Evolutionary conservation across 176 grass and related monocot genomes (phyloP), one percentile per base, ranked within the genome.

Genomic region (Elymus sibiricus): DNA sequence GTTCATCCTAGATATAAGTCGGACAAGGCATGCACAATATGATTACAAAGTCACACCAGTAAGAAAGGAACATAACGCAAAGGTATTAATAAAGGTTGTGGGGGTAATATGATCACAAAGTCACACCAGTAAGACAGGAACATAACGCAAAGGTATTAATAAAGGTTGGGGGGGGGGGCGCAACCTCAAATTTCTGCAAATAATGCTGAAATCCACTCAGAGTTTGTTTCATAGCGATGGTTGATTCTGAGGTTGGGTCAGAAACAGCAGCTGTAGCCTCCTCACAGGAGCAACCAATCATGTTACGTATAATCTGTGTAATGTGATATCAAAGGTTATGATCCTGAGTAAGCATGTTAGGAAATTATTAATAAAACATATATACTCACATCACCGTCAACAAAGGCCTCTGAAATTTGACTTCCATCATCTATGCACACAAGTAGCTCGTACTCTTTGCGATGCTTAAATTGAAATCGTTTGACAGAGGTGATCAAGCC

Each of bases 381-480:
- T 76, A 47, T 59, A 81, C 92, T 91, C 28, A 98, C 95, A 82
- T 87, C 77, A 88, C 76, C 37, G 77, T 95, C 90, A 87, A 98
- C 64, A 69, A 83, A 59, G 76, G 94, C 85, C 83, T 88, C 87
- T 56, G 91, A 93, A 89, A 98, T 98, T 40, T 87, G 90, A 85
- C 95, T 98, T 14, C 95, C 93, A 85, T 98, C 95, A 86, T 95
- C 95, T n/a, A 98, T 85, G 69, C 90, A 93, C 44, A 91, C 89
- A 61, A 74, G 32, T 67, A 98, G 95, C 58, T 98, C 91, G 64
- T 90, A 98, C 77, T 82, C 76, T 3, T 69, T 86, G 64, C 84
- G 15, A 56, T 70, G 44, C 86, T 64, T 91, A 70, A 79, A 95
- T 44, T 88, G 77, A 71, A 94, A 94, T 40, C 62, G 69, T 79